phyloP scores from a whole-genome alignment of 169 alveolate genomes.

The Perkinsus marinus region DNA sequence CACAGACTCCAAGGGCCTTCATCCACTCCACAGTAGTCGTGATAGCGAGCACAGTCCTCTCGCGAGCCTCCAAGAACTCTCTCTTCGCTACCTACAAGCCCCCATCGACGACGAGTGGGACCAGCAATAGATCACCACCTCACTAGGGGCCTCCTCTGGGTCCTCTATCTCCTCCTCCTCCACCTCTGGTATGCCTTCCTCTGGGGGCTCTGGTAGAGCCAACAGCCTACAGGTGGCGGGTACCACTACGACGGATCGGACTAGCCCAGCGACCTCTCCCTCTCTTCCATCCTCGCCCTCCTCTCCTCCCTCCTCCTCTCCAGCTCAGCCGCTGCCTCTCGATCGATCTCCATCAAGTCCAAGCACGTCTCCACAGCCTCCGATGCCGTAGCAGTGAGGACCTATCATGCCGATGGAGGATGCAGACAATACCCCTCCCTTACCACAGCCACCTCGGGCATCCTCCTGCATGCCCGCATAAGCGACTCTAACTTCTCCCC shows the following conservation, averaged over 20 bases:
- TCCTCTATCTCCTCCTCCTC: not conserved
- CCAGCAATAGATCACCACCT: not conserved
- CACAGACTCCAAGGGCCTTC: not conserved
- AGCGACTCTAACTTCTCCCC: not conserved
- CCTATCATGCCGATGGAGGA: not conserved
- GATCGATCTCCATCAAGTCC: not conserved
- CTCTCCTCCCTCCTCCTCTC: not conserved
- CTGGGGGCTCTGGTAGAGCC: not conserved
- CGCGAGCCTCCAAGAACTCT: not conserved
- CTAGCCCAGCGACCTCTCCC: not conserved
- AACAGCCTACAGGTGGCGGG: not conserved
- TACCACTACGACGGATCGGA: not conserved
- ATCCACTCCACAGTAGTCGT: not conserved
- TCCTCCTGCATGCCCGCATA: not conserved
- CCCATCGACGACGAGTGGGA: too few relatives aligned
- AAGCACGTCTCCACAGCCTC: not conserved
- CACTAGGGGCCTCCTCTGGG: not conserved
- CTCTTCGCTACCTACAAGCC: not conserved
- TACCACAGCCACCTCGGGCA: not conserved
- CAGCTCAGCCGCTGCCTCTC: not conserved
- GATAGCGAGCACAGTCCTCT: not conserved
- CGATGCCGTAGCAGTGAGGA: not conserved
- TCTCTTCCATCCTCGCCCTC: not conserved
- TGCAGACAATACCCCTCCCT: not conserved
- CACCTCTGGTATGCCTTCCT: not conserved